Conservation (phyloP, 768 basidiomycete species). For the Leccinum disarticulatum region DNA sequence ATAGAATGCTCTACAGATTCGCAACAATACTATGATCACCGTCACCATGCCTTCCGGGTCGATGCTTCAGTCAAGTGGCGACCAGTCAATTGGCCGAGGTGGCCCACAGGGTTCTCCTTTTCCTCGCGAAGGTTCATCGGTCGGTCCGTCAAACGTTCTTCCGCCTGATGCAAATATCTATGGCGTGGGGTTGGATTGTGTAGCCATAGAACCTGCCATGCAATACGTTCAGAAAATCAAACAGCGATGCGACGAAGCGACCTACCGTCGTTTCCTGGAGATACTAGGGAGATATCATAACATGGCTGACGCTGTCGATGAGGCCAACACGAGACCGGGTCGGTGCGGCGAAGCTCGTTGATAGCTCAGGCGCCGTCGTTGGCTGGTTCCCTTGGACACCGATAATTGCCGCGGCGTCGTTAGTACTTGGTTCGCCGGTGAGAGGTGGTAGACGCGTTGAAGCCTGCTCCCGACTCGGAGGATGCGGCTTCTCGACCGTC, state of each 20-base stretch:
- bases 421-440: slow-evolving; percentile 29
- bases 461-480: slow-evolving; percentile 45
- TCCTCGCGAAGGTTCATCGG: slow-evolving; percentile 18
- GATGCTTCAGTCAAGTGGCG: slow-evolving; percentile 53
- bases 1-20: slow-evolving; percentile 77
- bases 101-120: slow-evolving; percentile 40
- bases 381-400: slow-evolving; percentile 15
- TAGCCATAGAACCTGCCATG: slow-evolving; percentile 74
- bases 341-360: slow-evolving; percentile 9
- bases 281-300: slow-evolving; percentile 67
- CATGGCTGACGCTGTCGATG: slow-evolving; percentile 58
- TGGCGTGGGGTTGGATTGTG: slow-evolving; percentile 38
- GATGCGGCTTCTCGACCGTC: slow-evolving; percentile 48
- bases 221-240: slow-evolving; percentile 98
- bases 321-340: slow-evolving; percentile 44
- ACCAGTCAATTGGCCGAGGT: slow-evolving; percentile 40
- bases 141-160: slow-evolving; percentile 8
- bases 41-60: slow-evolving; percentile 77
- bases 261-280: slow-evolving; percentile 77
- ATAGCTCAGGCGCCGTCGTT: neutral
- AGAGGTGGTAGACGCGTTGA: slow-evolving; percentile 38
- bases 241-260: slow-evolving; percentile 87
- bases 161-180: slow-evolving; percentile 26
- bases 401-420: slow-evolving; percentile 4
- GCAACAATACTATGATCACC: slow-evolving; percentile 64